Base-by-base conservation (phyloP, 2,329 filamentous ascomycete genomes). In the Colletotrichum melonis region DNA sequence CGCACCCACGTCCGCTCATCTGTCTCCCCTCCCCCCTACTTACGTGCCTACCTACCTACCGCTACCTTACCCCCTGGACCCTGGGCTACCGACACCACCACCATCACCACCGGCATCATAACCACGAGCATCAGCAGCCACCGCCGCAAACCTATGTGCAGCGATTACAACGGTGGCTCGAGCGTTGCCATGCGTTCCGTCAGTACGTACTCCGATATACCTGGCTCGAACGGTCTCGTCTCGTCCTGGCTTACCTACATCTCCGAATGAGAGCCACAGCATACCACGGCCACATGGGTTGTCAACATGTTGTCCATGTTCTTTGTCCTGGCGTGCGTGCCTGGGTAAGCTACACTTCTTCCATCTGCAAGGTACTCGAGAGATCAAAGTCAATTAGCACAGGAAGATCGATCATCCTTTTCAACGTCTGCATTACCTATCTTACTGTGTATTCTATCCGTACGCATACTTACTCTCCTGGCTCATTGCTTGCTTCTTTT, bases 1-100 rank as follows among this genome's bases (percentile, higher is more conserved):
- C 52, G 42, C 62, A 66, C 58, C 32, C 67, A 74, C 72, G 67
- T 65, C 58, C 68, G 38, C 68, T 72, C 72, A 62, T 58, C 42
- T 67, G 57, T 56, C 24, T 22, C 26, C n/a, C 12, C 62, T 26
- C 26, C 57, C 62, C 55, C 30, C 8, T 32, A 32, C 30, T 32
- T 46, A 62, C 57, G 11, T 38, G 12, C 12, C 35, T 38, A 32
- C 22, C 3, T 49, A 49, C 42, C 19, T n/a, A 19, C 16, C 12
- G 14, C 12, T 42, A 16, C 38, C 14, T 49, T 8, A 49, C 16
- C 42, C 55, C 67, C 62, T 72, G 67, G 38, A 67, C 71, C 68
- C 57, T 72, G 56, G 49, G 57, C 62, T 49, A 58, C 49, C 56
- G 56, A 62, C 22, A 38, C 46, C 58, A 65, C 60, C 67, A 28